A percentile compares a stretch with the other conserved stretches of the same genome.
phyloP scores from a whole-genome alignment of 2,329 filamentous ascomycete species.

The Penicillium corylophilum region DNA sequence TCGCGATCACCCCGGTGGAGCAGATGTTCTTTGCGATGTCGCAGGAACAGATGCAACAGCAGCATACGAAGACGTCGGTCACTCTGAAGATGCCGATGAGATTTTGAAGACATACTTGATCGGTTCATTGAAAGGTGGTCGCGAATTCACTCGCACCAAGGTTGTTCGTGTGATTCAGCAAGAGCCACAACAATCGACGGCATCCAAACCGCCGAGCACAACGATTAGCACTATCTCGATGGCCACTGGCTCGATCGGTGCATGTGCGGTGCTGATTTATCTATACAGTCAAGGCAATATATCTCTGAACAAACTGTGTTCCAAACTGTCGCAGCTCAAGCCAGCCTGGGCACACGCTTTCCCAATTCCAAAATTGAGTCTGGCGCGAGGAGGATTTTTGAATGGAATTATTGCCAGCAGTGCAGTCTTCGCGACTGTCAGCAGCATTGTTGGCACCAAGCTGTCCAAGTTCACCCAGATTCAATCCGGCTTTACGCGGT shows the following conservation, averaged over 20 bases:
- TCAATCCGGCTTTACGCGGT: constrained; percentile 24
- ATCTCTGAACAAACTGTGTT: background rate
- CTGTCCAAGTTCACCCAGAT: constrained; percentile 18
- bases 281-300: background rate
- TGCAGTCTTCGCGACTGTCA: constrained; percentile 2
- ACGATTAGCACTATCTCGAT: background rate
- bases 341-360: background rate
- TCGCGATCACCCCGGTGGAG: constrained; percentile 56
- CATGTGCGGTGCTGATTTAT: background rate
- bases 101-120: constrained; percentile 40
- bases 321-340: background rate
- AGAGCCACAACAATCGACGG: background rate
- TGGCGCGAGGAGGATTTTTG: constrained; percentile 12
- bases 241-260: background rate
- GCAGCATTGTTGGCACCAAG: constrained; percentile 5
- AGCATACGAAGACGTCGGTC: constrained; percentile 47
- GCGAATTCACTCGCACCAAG: constrained; percentile 15
- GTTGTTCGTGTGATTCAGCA: constrained; percentile 22
- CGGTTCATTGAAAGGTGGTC: constrained; percentile 33
- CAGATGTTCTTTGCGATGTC: constrained; percentile 41
- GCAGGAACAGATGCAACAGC: constrained; percentile 45
- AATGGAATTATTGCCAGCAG: constrained; percentile 16
- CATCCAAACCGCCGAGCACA: background rate
- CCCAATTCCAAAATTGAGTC: background rate
- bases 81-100: constrained; percentile 48